phyloP scores from a whole-genome alignment of 2,329 filamentous ascomycete species.

The Elsinoe batatas region DNA sequence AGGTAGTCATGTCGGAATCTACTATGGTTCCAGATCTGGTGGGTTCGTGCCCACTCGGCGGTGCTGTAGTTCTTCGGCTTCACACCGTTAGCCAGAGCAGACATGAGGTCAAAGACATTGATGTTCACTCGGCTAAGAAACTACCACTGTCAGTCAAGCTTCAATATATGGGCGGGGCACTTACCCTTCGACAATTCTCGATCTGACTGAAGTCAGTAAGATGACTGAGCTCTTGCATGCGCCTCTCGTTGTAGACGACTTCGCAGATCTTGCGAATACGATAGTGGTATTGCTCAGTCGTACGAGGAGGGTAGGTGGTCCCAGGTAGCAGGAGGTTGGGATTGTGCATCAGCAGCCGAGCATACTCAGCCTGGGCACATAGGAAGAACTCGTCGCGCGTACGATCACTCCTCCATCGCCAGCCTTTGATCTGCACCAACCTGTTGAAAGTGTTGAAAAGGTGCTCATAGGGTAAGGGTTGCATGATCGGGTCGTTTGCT shows the following conservation, averaged over 20 bases:
- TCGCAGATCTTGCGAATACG: background rate
- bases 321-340: background rate
- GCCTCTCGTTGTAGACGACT: background rate
- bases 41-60: background rate
- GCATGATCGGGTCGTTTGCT: background rate
- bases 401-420: background rate
- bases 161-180: background rate
- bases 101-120: conserved; percentile 17
- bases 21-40: conserved; percentile 8
- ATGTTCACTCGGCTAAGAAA: conserved; percentile 14
- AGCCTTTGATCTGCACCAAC: background rate
- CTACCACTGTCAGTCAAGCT: conserved; percentile 6
- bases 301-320: background rate
- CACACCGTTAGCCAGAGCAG: background rate
- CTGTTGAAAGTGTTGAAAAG: background rate
- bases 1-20: conserved; percentile 3
- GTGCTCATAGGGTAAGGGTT: background rate
- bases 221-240: background rate
- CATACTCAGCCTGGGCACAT: background rate
- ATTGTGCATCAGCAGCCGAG: background rate
- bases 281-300: background rate
- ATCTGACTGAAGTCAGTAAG: background rate
- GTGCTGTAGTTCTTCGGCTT: conserved; percentile 11
- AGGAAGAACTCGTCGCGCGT: background rate
- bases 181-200: background rate